Evolutionary conservation across 331 rosid species (phyloP).

Genomic region (Cydonia oblonga): DNA sequence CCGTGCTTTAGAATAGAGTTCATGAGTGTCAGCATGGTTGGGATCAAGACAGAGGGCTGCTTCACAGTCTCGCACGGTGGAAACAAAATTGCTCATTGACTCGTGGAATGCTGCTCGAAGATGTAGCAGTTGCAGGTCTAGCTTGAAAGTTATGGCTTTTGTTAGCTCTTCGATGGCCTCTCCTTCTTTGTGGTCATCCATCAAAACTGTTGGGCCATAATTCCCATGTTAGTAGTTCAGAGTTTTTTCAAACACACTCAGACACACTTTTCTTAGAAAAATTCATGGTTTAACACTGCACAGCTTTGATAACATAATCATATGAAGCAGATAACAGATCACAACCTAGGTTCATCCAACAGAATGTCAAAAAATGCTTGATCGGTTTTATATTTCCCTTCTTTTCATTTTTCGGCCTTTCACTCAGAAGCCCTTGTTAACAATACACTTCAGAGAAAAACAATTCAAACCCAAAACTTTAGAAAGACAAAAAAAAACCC

Average conservation of each 20-base stretch:
- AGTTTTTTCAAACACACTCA: neutral
- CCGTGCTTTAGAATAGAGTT: conserved; percentile 44
- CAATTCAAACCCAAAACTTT: no score
- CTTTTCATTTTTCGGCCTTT: neutral
- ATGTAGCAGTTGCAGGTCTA: conserved; percentile 65
- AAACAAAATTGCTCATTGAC: conserved; percentile 42
- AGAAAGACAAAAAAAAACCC: no score
- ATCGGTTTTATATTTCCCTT: neutral
- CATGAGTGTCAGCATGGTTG: conserved; percentile 42
- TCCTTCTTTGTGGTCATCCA: conserved; percentile 84
- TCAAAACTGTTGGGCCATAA: conserved; percentile 49
- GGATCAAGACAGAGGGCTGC: conserved; percentile 88
- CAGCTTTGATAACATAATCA: neutral
- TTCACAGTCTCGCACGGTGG: conserved; percentile 61
- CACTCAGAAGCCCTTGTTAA: no score
- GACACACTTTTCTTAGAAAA: neutral
- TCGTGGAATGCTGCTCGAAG: conserved; percentile 89
- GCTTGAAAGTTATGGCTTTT: conserved; percentile 65
- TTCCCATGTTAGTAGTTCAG: conserved; percentile 27
- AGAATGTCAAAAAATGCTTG: neutral
- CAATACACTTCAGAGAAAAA: no score
- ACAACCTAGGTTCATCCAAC: neutral
- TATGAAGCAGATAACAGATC: neutral
- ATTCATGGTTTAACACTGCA: neutral
- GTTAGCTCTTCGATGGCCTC: conserved; percentile 76